Evolutionary conservation across 1,284 basidiomycete genomes (phyloP).

Genomic region (Ganoderma lingzhi): DNA sequence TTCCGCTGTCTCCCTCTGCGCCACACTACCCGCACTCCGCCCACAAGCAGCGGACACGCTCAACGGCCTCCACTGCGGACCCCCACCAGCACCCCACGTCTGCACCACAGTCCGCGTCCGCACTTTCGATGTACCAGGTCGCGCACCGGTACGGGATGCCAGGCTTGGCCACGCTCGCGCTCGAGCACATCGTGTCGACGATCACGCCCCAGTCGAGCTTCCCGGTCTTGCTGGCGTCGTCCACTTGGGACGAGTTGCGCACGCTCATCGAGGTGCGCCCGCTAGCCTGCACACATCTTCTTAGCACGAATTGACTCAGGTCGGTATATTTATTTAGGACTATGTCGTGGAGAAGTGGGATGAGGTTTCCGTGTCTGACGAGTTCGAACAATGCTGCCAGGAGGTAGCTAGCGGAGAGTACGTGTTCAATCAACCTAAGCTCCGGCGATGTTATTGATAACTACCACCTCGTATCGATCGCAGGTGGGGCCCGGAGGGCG

Average conservation of each 20-base stretch:
- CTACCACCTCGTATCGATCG: constrained; percentile 5
- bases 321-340: constrained; percentile 48
- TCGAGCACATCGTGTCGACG: constrained; percentile 79
- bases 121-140: constrained; percentile 82
- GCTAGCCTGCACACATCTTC: neutral
- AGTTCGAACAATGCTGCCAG: constrained; percentile 73
- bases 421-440: constrained; percentile 39
- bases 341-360: constrained; percentile 77
- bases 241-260: constrained; percentile 71
- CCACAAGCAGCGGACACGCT: constrained; percentile 48
- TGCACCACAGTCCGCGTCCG: constrained; percentile 70
- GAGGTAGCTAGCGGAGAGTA: constrained; percentile 78
- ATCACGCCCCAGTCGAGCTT: constrained; percentile 79
- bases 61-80: constrained; percentile 54
- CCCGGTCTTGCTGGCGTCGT: constrained; percentile 72
- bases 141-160: constrained; percentile 83
- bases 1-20: constrained; percentile 45
- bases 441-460: neutral
- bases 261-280: constrained; percentile 61
- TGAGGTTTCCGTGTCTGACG: constrained; percentile 65
- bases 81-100: constrained; percentile 81
- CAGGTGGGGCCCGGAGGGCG: constrained; percentile 76
- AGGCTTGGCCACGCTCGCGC: constrained; percentile 68
- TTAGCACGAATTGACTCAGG: neutral
- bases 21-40: constrained; percentile 57